Conservation (phyloP, 352 stramenopile genomes). For the Pythium rishiriense region DNA sequence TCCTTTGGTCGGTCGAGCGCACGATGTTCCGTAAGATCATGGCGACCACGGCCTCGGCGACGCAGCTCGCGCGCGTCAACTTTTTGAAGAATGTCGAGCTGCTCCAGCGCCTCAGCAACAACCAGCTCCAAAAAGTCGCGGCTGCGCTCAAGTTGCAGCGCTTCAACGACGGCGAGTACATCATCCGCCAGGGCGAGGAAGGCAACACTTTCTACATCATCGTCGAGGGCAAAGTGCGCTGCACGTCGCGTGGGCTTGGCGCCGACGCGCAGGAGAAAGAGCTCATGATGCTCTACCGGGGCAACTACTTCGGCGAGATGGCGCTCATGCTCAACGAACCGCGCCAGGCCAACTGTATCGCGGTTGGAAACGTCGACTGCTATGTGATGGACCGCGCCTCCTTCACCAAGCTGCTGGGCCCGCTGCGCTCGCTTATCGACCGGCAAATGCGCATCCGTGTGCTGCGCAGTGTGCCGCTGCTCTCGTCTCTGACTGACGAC, state of each 20-base stretch:
- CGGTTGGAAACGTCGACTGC: conserved; percentile 81
- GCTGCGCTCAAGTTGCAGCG: conserved; percentile 79
- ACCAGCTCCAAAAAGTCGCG: conserved; percentile 85
- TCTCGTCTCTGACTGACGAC: conserved; percentile 85
- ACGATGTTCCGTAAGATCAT: conserved; percentile 83
- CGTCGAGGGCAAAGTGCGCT: conserved; percentile 90
- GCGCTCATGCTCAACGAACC: conserved; percentile 83
- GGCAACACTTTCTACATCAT: conserved; percentile 98
- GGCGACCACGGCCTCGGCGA: conserved; percentile 72
- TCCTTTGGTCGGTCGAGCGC: conserved; percentile 94
- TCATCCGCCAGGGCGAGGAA: conserved; percentile 93
- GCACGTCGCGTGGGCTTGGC: conserved; percentile 53
- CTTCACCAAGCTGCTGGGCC: conserved; percentile 88
- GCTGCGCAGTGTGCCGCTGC: conserved; percentile 87
- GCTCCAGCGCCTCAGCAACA: conserved; percentile 88
- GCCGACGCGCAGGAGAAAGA: conserved; percentile 63
- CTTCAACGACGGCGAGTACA: conserved; percentile 90
- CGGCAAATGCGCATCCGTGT: conserved; percentile 93
- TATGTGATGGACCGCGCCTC: conserved; percentile 88
- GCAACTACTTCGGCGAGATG: conserved; percentile 90
- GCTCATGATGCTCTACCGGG: conserved; percentile 74
- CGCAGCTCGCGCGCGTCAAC: conserved; percentile 81
- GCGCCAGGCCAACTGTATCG: conserved; percentile 86
- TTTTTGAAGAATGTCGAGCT: conserved; percentile 95
- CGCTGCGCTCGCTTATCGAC: conserved; percentile 72